phyloP scores from a whole-genome alignment of 768 basidiomycete species.

The Tricholoma terreum region DNA sequence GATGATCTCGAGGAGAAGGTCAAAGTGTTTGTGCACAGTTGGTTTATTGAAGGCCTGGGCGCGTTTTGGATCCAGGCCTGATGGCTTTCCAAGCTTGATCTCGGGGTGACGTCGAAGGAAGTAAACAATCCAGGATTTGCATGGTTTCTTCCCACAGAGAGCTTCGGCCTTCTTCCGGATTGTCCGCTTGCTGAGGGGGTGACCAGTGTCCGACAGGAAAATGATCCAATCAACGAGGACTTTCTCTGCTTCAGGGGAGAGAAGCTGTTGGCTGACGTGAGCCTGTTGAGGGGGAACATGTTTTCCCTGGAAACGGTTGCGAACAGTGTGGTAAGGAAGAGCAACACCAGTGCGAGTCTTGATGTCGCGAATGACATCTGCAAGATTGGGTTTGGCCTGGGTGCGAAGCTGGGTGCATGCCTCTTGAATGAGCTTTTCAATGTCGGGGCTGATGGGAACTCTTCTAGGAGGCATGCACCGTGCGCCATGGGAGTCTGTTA shows the following conservation, averaged over 20 bases:
- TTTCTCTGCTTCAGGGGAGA: neutral
- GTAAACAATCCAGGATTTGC: constrained; percentile 9
- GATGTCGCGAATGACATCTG: neutral
- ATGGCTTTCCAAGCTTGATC: constrained; percentile 21
- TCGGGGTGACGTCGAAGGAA: constrained; percentile 22
- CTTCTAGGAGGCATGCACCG: neutral
- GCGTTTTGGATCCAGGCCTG: constrained; percentile 32
- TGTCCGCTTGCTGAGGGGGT: constrained; percentile 5
- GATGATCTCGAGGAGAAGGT: constrained; percentile 15
- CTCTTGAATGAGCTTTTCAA: constrained; percentile 2
- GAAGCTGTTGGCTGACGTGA: constrained; percentile 3
- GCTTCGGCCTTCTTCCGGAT: neutral
- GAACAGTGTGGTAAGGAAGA: constrained; percentile 1
- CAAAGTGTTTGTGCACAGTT: constrained; percentile 26
- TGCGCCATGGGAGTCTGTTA: neutral
- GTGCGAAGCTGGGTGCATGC: neutral
- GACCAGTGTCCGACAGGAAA: neutral
- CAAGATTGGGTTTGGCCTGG: neutral
- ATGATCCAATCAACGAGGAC: constrained; percentile 9
- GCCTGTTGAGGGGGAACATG: neutral
- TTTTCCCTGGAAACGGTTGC: neutral
- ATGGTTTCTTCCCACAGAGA: neutral
- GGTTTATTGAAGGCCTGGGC: constrained; percentile 31
- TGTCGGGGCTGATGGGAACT: neutral
- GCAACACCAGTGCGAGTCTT: constrained; percentile 1